These are phyloP conservation scores for Aspergillus sp. DNA, from an alignment of 2,329 filamentous ascomycete genomes.

Conservation along the genomic window DNA sequence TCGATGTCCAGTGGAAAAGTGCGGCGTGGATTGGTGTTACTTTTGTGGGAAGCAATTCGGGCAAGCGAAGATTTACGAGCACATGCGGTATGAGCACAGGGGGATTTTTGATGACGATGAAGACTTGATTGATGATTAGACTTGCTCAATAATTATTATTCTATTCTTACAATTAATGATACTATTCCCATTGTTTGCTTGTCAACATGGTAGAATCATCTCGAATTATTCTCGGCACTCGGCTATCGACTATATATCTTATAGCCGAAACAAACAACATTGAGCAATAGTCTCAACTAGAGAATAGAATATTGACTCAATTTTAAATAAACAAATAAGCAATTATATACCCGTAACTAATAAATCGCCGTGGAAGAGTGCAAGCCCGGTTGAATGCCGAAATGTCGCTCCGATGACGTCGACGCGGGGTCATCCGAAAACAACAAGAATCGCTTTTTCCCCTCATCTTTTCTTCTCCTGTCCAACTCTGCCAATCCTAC, in stretches of 20 bases:
- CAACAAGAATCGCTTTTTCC: neutral
- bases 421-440: neutral
- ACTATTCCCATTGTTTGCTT: too few relatives aligned
- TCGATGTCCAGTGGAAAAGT: slow-evolving; percentile 16
- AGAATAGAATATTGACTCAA: too few relatives aligned
- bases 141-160: too few relatives aligned
- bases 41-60: slow-evolving; percentile 10
- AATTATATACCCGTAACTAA: too few relatives aligned
- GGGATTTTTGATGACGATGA: slow-evolving; percentile 4
- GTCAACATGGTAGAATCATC: too few relatives aligned
- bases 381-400: too few relatives aligned
- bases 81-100: slow-evolving; percentile 8
- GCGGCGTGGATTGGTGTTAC: slow-evolving; percentile 12
- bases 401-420: slow-evolving; percentile 1
- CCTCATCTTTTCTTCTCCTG: neutral
- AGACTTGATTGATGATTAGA: neutral
- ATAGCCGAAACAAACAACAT: too few relatives aligned
- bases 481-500: neutral
- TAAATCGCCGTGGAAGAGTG: slow-evolving; percentile 10
- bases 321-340: too few relatives aligned
- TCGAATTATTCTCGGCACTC: too few relatives aligned
- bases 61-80: slow-evolving; percentile 4
- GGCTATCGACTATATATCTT: too few relatives aligned
- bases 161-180: too few relatives aligned
- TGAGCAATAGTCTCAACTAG: too few relatives aligned